These are phyloP conservation scores for Debaryomycetaceae sp. DNA, from an alignment of 1,139 yeast genomes.

Conservation along the genomic window DNA sequence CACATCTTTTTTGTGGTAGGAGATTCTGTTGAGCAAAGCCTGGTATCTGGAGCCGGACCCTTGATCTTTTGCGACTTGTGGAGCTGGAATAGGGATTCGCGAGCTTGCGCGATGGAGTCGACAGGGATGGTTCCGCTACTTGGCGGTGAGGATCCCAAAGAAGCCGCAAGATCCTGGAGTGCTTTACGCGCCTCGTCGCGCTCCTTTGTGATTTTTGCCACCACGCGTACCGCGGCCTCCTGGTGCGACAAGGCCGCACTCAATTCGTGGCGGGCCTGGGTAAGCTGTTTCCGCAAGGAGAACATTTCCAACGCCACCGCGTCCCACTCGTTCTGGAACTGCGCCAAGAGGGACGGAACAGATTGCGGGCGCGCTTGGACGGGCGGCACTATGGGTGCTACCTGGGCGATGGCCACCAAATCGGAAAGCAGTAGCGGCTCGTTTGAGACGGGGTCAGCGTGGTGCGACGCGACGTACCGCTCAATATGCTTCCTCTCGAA, in stretches of 20 bases:
- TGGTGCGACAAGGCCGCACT: slow-evolving; percentile 71
- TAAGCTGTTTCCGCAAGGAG: slow-evolving; percentile 62
- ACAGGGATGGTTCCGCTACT: slow-evolving; percentile 7
- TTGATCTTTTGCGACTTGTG: slow-evolving; percentile 32
- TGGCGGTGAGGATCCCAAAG: slow-evolving; percentile 12
- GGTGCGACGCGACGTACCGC: slow-evolving; percentile 52
- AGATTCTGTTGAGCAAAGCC: not conserved
- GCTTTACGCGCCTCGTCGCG: slow-evolving; percentile 63
- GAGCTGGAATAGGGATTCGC: slow-evolving; percentile 25
- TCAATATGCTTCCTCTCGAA: slow-evolving; percentile 57
- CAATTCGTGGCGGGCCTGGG: slow-evolving; percentile 56
- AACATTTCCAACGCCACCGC: slow-evolving; percentile 75
- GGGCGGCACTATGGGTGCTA: slow-evolving; percentile 25
- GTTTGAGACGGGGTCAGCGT: slow-evolving; percentile 67
- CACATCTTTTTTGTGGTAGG: not conserved
- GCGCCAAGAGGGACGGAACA: slow-evolving; percentile 65
- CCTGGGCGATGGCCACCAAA: slow-evolving; percentile 33
- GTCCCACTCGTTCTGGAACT: slow-evolving; percentile 87
- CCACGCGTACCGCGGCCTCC: slow-evolving; percentile 87
- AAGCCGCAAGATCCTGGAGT: slow-evolving; percentile 34
- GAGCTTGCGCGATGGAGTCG: slow-evolving; percentile 12
- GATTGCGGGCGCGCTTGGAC: slow-evolving; percentile 47
- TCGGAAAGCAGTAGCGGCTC: slow-evolving; percentile 52
- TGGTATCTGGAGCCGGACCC: slow-evolving; percentile 13
- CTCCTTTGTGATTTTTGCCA: slow-evolving; percentile 61